Percentiles rank a stretch among this genome's conserved stretches.
These are phyloP conservation scores for Rhizophagus prolifer DNA, from an alignment of 192 early-diverging fungal species.

Conservation along the genomic window DNA sequence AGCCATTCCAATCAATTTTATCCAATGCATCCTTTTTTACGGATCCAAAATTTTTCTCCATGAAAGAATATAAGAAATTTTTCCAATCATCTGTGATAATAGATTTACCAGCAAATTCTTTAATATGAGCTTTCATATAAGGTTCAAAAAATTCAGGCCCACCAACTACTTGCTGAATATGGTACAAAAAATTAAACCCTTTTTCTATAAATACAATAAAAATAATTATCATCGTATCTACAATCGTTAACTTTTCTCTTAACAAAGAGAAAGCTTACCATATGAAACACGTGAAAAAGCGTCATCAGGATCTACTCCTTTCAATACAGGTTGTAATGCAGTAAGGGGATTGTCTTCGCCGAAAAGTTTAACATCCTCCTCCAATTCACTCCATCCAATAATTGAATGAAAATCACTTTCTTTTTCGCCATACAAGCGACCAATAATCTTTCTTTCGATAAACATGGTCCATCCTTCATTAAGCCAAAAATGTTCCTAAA, in stretches of 20 bases:
- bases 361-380: slow-evolving; percentile 67
- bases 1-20: slow-evolving; percentile 86
- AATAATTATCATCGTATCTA: neutral
- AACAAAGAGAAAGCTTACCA: slow-evolving; percentile 42
- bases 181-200: slow-evolving; percentile 93
- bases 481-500: slow-evolving; percentile 78
- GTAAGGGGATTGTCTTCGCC: slow-evolving; percentile 67
- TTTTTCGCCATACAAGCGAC: slow-evolving; percentile 74
- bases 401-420: slow-evolving; percentile 82
- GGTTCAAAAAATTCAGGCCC: slow-evolving; percentile 84
- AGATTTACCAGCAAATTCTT: slow-evolving; percentile 80
- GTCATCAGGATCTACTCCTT: slow-evolving; percentile 80
- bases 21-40: slow-evolving; percentile 70
- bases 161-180: slow-evolving; percentile 82
- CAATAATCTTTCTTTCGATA: slow-evolving; percentile 86
- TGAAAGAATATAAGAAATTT: slow-evolving; percentile 75
- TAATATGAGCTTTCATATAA: slow-evolving; percentile 78
- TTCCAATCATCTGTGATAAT: slow-evolving; percentile 92
- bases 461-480: slow-evolving; percentile 97
- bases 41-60: slow-evolving; percentile 54
- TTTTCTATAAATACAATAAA: slow-evolving; percentile 66
- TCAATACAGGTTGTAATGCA: slow-evolving; percentile 71
- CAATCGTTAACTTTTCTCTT: neutral
- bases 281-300: slow-evolving; percentile 80
- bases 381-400: slow-evolving; percentile 75